Conservation (phyloP, 2,329 filamentous ascomycete species). For the Escovopsis sp. region DNA sequence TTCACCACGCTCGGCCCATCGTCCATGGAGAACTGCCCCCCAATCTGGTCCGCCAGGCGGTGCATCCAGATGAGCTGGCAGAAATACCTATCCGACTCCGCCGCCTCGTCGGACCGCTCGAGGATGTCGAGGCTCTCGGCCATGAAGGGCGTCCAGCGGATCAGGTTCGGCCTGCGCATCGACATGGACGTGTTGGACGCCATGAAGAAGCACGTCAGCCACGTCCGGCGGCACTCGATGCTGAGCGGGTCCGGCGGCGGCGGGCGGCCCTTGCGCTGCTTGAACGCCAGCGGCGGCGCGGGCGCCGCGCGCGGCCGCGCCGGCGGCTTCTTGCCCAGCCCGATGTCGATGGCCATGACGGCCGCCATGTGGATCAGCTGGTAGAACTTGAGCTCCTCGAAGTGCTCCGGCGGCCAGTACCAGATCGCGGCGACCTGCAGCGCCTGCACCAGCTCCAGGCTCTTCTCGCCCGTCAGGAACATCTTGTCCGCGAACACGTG, state of each 20-base stretch:
- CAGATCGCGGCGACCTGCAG: conserved; percentile 64
- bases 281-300: too few relatives aligned
- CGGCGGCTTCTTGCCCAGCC: conserved; percentile 40
- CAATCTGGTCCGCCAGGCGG: conserved; percentile 53
- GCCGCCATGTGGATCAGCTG: conserved; percentile 70
- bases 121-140: conserved; percentile 43
- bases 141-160: conserved; percentile 47
- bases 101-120: conserved; percentile 37
- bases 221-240: conserved; percentile 41
- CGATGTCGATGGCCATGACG: conserved; percentile 72
- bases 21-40: conserved; percentile 51
- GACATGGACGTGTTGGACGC: conserved; percentile 46
- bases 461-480: conserved; percentile 64
- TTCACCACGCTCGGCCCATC: conserved; percentile 40
- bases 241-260: conserved; percentile 35
- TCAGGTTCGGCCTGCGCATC: conserved; percentile 43
- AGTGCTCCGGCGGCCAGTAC: conserved; percentile 72
- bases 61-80: conserved; percentile 46
- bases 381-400: conserved; percentile 82
- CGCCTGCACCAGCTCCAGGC: conserved; percentile 68
- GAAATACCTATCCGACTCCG: conserved; percentile 41
- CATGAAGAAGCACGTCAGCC: conserved; percentile 45
- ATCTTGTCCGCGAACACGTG: conserved; percentile 60
- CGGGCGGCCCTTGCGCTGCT: too few relatives aligned
- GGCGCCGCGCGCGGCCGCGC: conserved; percentile 8